Base-by-base conservation (phyloP, 2,329 filamentous ascomycete species). In the Neonectria ditissima region DNA sequence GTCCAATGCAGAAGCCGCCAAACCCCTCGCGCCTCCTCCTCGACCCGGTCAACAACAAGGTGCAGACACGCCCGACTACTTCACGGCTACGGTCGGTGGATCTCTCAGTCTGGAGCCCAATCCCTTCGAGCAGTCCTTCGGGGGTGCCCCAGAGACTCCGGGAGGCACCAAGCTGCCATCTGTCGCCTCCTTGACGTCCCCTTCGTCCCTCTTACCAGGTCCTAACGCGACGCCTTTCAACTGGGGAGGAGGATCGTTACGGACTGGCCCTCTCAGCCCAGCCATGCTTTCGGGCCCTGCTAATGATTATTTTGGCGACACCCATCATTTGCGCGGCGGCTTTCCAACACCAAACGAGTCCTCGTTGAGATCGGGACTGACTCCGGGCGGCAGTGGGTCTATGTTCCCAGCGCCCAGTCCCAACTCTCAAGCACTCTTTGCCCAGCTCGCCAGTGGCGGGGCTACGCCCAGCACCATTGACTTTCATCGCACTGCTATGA, bases 261-360 rank as follows among this genome's bases (percentile, higher is more conserved):
- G 96, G 69, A 94, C 94, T 65, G 96, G 96, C 72, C 96, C 96
- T 44, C 81, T 99, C 70, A 98, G 96, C 80, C 96, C 96, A 82
- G 96, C 95, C 68, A 98, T 99, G 94, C 89, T 99, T 59, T 93
- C 94, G 50, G 96, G 94, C 24, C 96, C 91, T 39, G 81, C 87
- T 39, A 91, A 87, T 77, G 94, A 97, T 77, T 98, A 97, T 81
- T 97, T 97, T 76, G 87, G 88, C 70, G 93, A 97, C 74, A 90
- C 90, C 18, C 88, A 91, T 75, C 91, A 88, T 63, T 84, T 97
- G 67, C 89, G 92, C 69, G 90, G 93, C 72, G 92, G 92, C 57
- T 97, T 97, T 75, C 93, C 94, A 5, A 98, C 96, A 4, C 95
- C 95, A 1, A 97, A 97, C 87, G 96, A 99, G 81, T 98, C 95